Evolutionary conservation across 169 alveolate species (phyloP).

Genomic region (Miamiensis avidus): DNA sequence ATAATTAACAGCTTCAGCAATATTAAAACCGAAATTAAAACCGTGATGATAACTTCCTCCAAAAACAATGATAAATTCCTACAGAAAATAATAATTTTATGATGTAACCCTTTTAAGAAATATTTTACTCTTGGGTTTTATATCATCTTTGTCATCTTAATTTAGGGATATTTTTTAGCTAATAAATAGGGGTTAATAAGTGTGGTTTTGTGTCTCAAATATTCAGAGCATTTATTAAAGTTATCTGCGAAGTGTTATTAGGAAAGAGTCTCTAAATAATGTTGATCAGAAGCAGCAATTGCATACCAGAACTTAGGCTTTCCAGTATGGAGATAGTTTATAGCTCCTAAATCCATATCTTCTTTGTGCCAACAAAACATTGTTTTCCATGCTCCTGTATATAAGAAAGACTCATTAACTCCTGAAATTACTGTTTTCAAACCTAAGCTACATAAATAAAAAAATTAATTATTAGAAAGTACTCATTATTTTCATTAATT

Average conservation of each 20-base stretch:
- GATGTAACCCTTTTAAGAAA: too few species aligned
- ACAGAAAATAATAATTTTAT: too few species aligned
- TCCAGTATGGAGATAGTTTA: conserved; percentile 94
- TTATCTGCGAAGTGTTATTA: conserved; percentile 50
- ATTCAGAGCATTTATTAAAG: conserved; percentile 67
- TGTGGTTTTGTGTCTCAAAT: conserved; percentile 71
- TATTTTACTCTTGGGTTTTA: conserved; percentile 82
- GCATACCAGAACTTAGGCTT: conserved; percentile 94
- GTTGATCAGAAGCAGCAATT: conserved; percentile 83
- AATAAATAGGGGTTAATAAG: conserved; percentile 90
- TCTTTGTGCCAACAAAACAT: conserved; percentile 97
- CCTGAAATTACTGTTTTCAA: conserved; percentile 80
- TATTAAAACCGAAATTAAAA: conserved; percentile 92
- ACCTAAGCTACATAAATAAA: too few species aligned
- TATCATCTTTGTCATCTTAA: conserved; percentile 66
- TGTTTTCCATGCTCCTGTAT: conserved; percentile 92
- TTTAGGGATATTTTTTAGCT: conserved; percentile 76
- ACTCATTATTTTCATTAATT: too few species aligned
- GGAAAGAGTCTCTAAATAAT: conserved; percentile 84
- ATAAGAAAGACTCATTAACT: conserved; percentile 92
- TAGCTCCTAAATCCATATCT: conserved; percentile 93
- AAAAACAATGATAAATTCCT: conserved; percentile 88
- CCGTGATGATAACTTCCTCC: conserved; percentile 94
- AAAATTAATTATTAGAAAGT: too few species aligned
- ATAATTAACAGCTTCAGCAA: conserved; percentile 96